phyloP scores from a whole-genome alignment of 108 stramenopile species.

The Poteriospumella lacustris region DNA sequence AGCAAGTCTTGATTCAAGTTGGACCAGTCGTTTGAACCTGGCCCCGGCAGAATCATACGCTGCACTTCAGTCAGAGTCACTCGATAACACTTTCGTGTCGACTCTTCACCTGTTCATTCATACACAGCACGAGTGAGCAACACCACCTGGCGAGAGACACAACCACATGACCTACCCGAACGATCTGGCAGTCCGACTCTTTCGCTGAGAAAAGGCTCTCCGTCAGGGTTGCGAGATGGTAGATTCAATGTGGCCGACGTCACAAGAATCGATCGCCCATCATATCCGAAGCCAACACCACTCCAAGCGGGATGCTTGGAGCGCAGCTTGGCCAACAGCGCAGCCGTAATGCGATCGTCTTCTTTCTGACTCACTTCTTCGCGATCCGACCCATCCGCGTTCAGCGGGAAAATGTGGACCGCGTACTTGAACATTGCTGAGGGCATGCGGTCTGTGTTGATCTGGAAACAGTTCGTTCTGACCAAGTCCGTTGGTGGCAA shows the following conservation, averaged over 20 bases:
- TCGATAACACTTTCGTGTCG: background rate
- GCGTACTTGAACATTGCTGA: background rate
- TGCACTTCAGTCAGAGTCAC: background rate
- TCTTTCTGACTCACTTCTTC: background rate
- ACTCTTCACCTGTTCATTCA: background rate
- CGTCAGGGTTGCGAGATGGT: background rate
- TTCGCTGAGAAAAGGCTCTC: background rate
- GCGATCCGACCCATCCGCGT: background rate
- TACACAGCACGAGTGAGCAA: background rate
- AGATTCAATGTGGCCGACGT: background rate
- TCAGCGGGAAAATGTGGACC: background rate
- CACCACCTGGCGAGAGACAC: background rate
- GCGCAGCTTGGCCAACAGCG: background rate
- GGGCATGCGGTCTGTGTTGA: background rate
- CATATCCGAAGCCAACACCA: background rate
- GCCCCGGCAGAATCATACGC: background rate
- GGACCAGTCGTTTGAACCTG: background rate
- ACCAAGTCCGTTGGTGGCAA: background rate
- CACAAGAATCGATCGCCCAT: background rate
- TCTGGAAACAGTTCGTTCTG: background rate
- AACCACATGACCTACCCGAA: background rate
- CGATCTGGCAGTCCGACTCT: background rate
- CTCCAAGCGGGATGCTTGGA: background rate
- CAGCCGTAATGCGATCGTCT: background rate
- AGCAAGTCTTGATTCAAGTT: background rate